Conservation (phyloP, 1,284 basidiomycete species). For the Sanghuangporus weigelae region DNA sequence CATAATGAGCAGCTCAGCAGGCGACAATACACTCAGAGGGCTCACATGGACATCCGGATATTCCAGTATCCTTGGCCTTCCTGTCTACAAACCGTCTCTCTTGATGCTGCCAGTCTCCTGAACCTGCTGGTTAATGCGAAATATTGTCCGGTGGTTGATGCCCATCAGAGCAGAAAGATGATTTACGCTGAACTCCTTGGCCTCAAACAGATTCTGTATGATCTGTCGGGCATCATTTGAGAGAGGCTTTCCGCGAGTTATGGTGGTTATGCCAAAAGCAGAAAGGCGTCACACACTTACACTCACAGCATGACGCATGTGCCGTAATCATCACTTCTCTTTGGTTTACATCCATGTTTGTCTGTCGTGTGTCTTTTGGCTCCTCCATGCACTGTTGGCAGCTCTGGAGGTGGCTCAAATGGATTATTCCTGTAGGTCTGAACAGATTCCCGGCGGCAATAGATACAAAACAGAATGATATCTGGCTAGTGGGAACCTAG, state of each 20-base stretch:
- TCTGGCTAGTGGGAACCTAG: too few relatives aligned
- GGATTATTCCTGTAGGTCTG: neutral
- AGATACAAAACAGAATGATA: neutral
- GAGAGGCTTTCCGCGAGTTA: neutral
- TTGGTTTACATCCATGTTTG: too few relatives aligned
- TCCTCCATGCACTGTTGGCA: too few relatives aligned
- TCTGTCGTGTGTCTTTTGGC: too few relatives aligned
- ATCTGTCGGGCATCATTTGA: neutral
- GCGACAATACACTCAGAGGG: too few relatives aligned
- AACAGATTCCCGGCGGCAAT: neutral
- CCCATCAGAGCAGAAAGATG: neutral
- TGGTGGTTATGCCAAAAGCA: neutral
- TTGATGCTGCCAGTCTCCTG: neutral
- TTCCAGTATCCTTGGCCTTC: neutral
- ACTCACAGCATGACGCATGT: too few relatives aligned
- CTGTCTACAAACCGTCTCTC: neutral
- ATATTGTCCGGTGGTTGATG: neutral
- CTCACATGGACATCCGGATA: neutral
- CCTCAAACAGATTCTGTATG: neutral
- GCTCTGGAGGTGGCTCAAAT: neutral
- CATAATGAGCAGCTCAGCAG: too few relatives aligned
- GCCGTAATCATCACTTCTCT: too few relatives aligned
- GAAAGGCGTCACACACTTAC: too few relatives aligned
- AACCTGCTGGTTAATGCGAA: neutral
- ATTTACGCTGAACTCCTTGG: neutral